phyloP scores from a whole-genome alignment of 495 filamentous ascomycete species.

The Letharia lupina region DNA sequence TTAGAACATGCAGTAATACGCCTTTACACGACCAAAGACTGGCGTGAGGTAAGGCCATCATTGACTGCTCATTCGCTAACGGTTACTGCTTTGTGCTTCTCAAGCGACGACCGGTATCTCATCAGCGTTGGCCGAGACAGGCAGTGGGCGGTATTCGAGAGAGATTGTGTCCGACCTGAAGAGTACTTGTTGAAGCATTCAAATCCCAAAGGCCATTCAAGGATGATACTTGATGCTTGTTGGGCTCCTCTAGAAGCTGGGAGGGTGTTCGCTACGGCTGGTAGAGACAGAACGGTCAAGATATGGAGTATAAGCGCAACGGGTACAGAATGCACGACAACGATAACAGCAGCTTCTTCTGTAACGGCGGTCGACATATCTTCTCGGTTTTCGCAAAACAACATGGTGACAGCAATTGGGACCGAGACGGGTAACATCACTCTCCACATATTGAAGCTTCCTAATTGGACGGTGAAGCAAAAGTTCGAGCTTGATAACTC shows the following conservation, averaged over 20 bases:
- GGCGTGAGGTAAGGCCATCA: conserved; percentile 81
- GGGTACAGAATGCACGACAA: conserved; percentile 38
- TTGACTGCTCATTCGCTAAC: conserved; percentile 76
- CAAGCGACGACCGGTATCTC: conserved; percentile 59
- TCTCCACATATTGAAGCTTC: conserved; percentile 35
- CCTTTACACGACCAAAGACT: conserved; percentile 73
- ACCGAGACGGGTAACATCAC: conserved; percentile 41
- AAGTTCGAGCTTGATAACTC: conserved; percentile 19
- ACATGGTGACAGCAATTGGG: conserved; percentile 58
- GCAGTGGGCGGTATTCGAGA: conserved; percentile 75
- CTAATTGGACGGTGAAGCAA: conserved; percentile 40
- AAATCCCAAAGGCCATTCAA: conserved; percentile 75
- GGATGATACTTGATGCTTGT: conserved; percentile 80
- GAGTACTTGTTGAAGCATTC: conserved; percentile 48
- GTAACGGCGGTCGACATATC: conserved; percentile 74
- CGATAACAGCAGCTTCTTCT: conserved; percentile 47
- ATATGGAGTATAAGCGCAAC: conserved; percentile 52
- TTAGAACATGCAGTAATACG: conserved; percentile 91
- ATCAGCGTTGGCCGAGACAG: conserved; percentile 87
- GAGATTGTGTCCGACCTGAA: conserved; percentile 32
- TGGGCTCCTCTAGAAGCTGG: conserved; percentile 56
- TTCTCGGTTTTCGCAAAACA: conserved; percentile 30
- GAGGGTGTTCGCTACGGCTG: conserved; percentile 73
- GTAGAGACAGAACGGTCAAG: conserved; percentile 78
- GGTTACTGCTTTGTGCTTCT: conserved; percentile 71